phyloP scores from a whole-genome alignment of 768 basidiomycete species.

The Pleurotus djamor region DNA sequence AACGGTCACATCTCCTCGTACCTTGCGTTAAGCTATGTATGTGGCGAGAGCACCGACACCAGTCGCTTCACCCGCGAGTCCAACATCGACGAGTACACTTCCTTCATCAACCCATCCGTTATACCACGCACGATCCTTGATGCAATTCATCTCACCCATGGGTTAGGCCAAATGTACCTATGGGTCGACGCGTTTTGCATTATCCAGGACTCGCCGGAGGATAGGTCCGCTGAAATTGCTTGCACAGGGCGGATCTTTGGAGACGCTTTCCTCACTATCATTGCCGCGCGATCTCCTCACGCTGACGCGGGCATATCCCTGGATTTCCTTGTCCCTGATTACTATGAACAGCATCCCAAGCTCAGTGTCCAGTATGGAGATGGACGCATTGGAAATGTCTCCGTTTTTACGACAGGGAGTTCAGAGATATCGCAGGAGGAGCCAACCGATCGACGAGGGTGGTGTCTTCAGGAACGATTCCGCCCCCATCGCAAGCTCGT shows the following conservation, averaged over 20 bases:
- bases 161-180: neutral
- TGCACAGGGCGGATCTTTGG: neutral
- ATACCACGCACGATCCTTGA: neutral
- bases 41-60: neutral
- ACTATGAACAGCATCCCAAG: neutral
- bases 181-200: neutral
- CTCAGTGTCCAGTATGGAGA: neutral
- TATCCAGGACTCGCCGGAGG: neutral
- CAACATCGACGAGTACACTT: neutral
- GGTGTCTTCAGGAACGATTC: neutral
- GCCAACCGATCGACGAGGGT: neutral
- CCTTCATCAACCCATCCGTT: neutral
- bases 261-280: neutral
- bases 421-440: neutral
- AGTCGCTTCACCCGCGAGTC: neutral
- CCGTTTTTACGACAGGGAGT: neutral
- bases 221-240: neutral
- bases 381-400: neutral
- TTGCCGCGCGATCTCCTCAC: neutral
- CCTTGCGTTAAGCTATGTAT: neutral
- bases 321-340: neutral
- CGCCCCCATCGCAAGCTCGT: neutral
- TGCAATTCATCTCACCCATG: neutral
- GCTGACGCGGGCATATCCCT: neutral
- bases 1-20: neutral